Percentiles rank a stretch among this genome's conserved stretches.
Evolutionary conservation across 2,329 filamentous ascomycete species (phyloP).

Genomic region (Zymoseptoria crescenta): DNA sequence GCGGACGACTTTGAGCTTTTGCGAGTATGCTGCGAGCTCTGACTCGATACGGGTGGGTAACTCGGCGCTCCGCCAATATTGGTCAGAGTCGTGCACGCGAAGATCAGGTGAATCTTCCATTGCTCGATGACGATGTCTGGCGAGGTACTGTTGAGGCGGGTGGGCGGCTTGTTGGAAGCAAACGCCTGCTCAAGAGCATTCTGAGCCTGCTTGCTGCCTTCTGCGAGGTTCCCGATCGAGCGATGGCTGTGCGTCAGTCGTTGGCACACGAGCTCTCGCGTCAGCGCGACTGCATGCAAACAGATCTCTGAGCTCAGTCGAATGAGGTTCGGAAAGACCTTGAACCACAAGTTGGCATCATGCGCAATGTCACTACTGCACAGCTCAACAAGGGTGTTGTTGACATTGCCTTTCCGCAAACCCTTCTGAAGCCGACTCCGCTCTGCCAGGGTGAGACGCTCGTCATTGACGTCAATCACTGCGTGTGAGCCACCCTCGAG

Average conservation of each 20-base stretch:
- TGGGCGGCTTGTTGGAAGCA: conserved; percentile 14
- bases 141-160: conserved; percentile 55
- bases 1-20: conserved; percentile 67
- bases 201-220: conserved; percentile 47
- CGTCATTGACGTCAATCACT: conserved; percentile 87
- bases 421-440: conserved; percentile 85
- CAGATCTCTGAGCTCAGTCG: conserved; percentile 85
- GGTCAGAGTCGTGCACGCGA: conserved; percentile 90
- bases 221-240: conserved; percentile 69
- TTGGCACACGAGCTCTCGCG: conserved; percentile 85
- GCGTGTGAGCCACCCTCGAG: conserved; percentile 81
- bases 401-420: conserved; percentile 72
- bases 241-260: conserved; percentile 89
- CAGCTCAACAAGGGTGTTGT: conserved; percentile 82
- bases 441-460: conserved; percentile 84
- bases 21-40: conserved; percentile 64
- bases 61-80: conserved; percentile 58
- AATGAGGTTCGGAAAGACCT: conserved; percentile 92
- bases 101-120: conserved; percentile 95
- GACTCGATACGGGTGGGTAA: conserved; percentile 42
- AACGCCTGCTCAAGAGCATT: conserved; percentile 55
- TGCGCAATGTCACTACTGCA: conserved; percentile 94
- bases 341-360: conserved; percentile 93
- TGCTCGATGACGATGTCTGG: conserved; percentile 89
- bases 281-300: conserved; percentile 82